Base-by-base conservation (phyloP, 2,329 filamentous ascomycete genomes). In the Xylaria sp. region DNA sequence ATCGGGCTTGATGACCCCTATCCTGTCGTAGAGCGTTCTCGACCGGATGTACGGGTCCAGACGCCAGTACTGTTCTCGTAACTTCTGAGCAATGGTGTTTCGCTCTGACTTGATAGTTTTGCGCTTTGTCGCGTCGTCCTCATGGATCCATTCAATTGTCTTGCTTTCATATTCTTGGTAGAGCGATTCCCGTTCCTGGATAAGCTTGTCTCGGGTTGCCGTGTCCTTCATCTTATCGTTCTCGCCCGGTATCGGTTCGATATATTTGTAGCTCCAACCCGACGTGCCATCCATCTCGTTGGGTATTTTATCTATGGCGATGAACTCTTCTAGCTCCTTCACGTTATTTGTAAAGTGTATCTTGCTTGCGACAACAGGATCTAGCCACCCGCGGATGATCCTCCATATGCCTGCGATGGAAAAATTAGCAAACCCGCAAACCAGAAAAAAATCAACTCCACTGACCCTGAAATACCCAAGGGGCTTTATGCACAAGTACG, bases 311-410 rank as follows among this genome's bases (percentile, higher is more conserved):
- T 84, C 84, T 47, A 84, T 84, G 11, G 89, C 85, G 65, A 99
- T 91, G 78, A 91, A 98, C 64, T 89, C 84, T 71, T 92, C 88
- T 61, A 99, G 84, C 61, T 98, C 95, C 63, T 91, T 86, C 64
- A 89, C 83, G 73, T 89, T 93, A 77, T 93, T 96, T 66, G 93
- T 96, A 80, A 98, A 98, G 79, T 98, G 90, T 21, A 99, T 92
- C 81, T 99, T 99, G 77, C 88, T 86, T 27, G 96, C 96, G 32
- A 99, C 95, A 3, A 99, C 95, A 1, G 96, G 96, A 79, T 99
- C 96, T 45, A 99, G 88, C 96, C 96, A 99, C 73, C 94, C 94
- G 72, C 89, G 90, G 78, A 99, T 97, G 72, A 99, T 93, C 78
- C 89, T 94, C 96, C 95, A 98, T 71, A 98, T 93, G n/a, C 93